These are phyloP conservation scores for Cryptococcus sp. DNA, from an alignment of 1,284 basidiomycete species.

Conservation along the genomic window DNA sequence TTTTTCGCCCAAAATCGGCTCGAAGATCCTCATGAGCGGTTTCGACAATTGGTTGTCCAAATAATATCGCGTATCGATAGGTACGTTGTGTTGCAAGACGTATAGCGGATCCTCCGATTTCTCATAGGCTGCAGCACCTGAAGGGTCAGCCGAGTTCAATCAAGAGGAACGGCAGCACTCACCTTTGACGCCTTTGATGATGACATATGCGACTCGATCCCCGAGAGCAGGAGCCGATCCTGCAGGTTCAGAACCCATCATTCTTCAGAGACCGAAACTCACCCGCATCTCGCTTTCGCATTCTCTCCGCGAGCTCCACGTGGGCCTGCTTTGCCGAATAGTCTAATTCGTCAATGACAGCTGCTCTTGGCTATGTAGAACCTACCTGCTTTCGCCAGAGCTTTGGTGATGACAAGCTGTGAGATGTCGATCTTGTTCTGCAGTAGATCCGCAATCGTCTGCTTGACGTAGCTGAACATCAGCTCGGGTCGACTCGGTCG, in stretches of 20 bases:
- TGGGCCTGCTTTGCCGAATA: constrained; percentile 76
- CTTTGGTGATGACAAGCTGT: constrained; percentile 95
- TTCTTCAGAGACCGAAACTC: constrained; percentile 18
- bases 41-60: constrained; percentile 94
- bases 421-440: constrained; percentile 98
- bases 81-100: constrained; percentile 91
- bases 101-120: constrained; percentile 95
- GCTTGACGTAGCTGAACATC: constrained; percentile 73
- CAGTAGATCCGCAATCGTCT: constrained; percentile 81
- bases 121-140: constrained; percentile 93
- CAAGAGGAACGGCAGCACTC: neutral
- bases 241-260: constrained; percentile 20
- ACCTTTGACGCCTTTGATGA: constrained; percentile 92
- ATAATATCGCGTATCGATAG: constrained; percentile 94
- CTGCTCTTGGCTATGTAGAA: constrained; percentile 7
- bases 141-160: neutral
- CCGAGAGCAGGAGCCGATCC: constrained; percentile 87
- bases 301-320: constrained; percentile 85
- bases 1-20: constrained; percentile 90
- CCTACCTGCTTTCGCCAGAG: constrained; percentile 75
- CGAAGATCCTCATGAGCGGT: constrained; percentile 91
- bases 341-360: constrained; percentile 13
- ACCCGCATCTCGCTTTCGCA: constrained; percentile 91
- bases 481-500: neutral
- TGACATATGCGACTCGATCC: constrained; percentile 95